Percentiles rank a stretch among this genome's conserved stretches.
Conservation (phyloP, 345 rosid genomes). For the Heritiera fomes region DNA sequence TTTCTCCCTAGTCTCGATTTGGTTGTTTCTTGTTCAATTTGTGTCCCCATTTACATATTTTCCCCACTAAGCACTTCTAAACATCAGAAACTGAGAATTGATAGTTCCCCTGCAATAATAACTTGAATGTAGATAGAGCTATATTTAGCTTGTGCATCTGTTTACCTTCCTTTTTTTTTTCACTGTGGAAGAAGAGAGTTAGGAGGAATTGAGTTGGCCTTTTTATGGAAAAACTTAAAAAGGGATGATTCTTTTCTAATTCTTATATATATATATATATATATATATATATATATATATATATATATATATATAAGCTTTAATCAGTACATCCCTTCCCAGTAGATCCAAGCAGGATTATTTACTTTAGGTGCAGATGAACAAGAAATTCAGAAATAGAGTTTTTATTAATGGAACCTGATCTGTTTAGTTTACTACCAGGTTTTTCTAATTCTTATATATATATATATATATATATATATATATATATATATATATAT, state of each 20-base stretch:
- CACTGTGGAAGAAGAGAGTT: neutral
- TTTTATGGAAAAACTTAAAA: neutral
- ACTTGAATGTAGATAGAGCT: neutral
- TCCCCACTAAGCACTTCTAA: neutral
- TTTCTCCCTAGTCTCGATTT: constrained; percentile 7
- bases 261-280: neutral
- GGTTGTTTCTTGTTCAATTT: neutral
- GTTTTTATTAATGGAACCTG: too few relatives aligned
- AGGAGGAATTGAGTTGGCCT: neutral
- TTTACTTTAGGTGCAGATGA: too few relatives aligned
- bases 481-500: too few relatives aligned
- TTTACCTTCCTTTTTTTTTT: neutral
- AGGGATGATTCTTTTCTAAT: neutral
- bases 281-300: too few relatives aligned
- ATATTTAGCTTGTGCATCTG: neutral
- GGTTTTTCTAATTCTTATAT: too few relatives aligned
- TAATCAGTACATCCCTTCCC: too few relatives aligned
- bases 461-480: too few relatives aligned
- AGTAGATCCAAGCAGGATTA: too few relatives aligned
- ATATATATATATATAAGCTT: too few relatives aligned
- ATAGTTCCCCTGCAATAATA: neutral
- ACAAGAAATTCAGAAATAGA: too few relatives aligned
- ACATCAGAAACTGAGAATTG: neutral
- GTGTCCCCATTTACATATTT: neutral
- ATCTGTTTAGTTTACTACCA: too few relatives aligned